Base-by-base conservation (phyloP, 192 early-diverging fungal genomes). In the Fimicolochytrium jonesii region DNA sequence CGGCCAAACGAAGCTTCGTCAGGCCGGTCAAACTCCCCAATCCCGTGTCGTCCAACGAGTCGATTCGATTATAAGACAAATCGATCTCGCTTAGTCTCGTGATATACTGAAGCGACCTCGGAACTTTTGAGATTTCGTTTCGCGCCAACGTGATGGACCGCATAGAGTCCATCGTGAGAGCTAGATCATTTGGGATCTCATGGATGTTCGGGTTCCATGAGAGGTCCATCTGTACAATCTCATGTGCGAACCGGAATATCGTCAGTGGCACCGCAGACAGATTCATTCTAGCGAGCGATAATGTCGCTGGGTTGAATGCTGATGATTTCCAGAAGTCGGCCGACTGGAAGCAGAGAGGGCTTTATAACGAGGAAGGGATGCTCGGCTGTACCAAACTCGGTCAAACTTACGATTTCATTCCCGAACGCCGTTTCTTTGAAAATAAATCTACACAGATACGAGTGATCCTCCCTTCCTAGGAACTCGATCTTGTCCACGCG, bases 151-250 rank as follows among this genome's bases (percentile, higher is more conserved):
- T 70, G 15, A 95, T 77, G 42, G 86, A 79, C 10, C 83, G 72
- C 36, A 92, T 60, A 28, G 75, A 78, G 9, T 66, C 77, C 35
- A 91, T 89, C 41, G 83, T 77, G 76, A 90, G 87, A 25, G 87
- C 82, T 69, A 95, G 90, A 58, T 93, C 90, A 33, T 86, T 66
- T 13, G 92, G 91, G 10, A 95, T 69, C 45, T 91, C 89, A n/a
- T 55, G 69, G 46, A 95, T 78, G 35, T 87, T 71, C 18, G 87
- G 81, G 67, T 92, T 92, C 43, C 85, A 80, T 49, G 90, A 91
- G 45, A 93, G 75, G 64, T 95, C 86, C n/a, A 95, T 78, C 17
- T 82, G 80, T 5, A 80, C 72, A 32, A 93, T 91, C 28, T 84
- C 78, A 70, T 75, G 78, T 15, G 90, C 88, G 22, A 88, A 79